These are phyloP conservation scores for Scorias spongiosa DNA, from an alignment of 2,329 filamentous ascomycete genomes.

Conservation along the genomic window DNA sequence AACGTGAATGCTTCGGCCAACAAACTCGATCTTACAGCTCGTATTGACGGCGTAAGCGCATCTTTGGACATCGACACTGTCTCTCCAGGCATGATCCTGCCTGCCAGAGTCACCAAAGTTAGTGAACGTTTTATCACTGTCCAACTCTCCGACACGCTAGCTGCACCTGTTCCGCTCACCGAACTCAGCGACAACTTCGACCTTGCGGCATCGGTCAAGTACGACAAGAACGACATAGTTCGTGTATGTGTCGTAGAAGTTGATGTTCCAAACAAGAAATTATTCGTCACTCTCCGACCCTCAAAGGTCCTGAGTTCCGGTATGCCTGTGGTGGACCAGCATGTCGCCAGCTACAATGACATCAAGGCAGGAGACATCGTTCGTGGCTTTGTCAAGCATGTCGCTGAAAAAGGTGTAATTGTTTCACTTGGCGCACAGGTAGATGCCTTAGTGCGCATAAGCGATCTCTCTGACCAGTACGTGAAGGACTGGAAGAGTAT, in stretches of 20 bases:
- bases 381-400: slow-evolving; percentile 82
- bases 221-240: slow-evolving; percentile 72
- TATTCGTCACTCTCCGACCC: slow-evolving; percentile 67
- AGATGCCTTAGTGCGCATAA: slow-evolving; percentile 68
- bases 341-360: slow-evolving; percentile 57
- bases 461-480: slow-evolving; percentile 78
- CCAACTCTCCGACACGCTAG: slow-evolving; percentile 66
- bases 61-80: slow-evolving; percentile 55
- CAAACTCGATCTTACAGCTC: slow-evolving; percentile 56
- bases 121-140: slow-evolving; percentile 73
- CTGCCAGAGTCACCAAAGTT: slow-evolving; percentile 71
- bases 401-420: slow-evolving; percentile 80
- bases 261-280: slow-evolving; percentile 69
- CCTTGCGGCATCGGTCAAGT: slow-evolving; percentile 58
- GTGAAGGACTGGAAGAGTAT: slow-evolving; percentile 90
- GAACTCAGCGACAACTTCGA: slow-evolving; percentile 80
- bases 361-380: slow-evolving; percentile 64
- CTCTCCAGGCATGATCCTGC: slow-evolving; percentile 64
- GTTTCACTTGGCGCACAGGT: slow-evolving; percentile 68
- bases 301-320: slow-evolving; percentile 83
- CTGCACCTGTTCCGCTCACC: slow-evolving; percentile 64
- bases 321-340: slow-evolving; percentile 62
- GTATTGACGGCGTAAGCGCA: slow-evolving; percentile 28
- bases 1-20: slow-evolving; percentile 57
- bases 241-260: slow-evolving; percentile 73